Evolutionary conservation across 2,329 filamentous ascomycete species (phyloP), one percentile per base, ranked within the genome.

Genomic region (Rasamsonia emersonii): DNA sequence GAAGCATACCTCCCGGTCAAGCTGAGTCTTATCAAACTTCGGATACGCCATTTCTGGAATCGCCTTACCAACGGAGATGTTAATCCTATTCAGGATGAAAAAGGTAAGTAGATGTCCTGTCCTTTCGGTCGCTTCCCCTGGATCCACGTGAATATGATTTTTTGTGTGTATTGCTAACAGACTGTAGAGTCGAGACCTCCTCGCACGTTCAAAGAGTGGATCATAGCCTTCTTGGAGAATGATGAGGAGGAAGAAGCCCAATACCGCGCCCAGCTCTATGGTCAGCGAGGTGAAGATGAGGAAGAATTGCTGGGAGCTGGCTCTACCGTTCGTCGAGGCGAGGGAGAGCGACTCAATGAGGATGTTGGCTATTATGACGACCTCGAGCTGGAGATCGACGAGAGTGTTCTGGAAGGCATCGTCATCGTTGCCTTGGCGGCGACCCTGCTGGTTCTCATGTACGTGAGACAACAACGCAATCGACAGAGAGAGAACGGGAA

Each of bases 1-100:
- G 93, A 98, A 59, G 88, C 91, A 0, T 96, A 96, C 53, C 70
- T 96, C 1, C 91, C 91, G 0, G 91, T 96, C 3, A 86, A 86
- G 8, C 64, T 98, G 18, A 89, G 86, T 41, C 65, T 98, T 29
- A 67, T 93, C 41, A 94, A 94, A 57, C 67, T 98, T 37, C 72
- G 89, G 8, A 64, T 82, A 32, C 75, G 88, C 38, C 93, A 86
- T 53, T 91, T 85, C 47, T 98, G 91, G 91, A 96, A 96, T 47
- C 86, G 81, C 0, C 66, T 96, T 41, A 94, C 86, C 0, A 76
- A 88, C 50, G 91, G 91, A n/a, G 76, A 80, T 13, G 75, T 96
- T 40, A 93, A 96, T 50, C 86, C 83, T 10, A 96, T 96, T 30
- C 80, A 84, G 47, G 85, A 93, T 43, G 89, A 95, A 41, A 81